A percentile compares a stretch with the other conserved stretches of the same genome.
phyloP scores from a whole-genome alignment of 306 rosid genomes.

The Prinsepia uniflora region DNA sequence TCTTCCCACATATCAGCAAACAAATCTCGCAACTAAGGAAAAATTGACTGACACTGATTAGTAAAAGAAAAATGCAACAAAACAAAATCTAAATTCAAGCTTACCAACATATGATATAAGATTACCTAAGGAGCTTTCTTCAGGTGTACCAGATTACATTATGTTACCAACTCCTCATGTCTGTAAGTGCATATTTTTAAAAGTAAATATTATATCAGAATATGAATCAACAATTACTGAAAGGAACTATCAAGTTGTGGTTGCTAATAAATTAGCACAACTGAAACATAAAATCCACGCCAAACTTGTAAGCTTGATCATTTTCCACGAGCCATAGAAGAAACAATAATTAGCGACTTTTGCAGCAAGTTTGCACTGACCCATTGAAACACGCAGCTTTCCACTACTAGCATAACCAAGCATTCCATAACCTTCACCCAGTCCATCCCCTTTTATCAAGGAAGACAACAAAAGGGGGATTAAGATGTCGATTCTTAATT shows the following conservation, averaged over 20 bases:
- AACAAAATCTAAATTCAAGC: neutral
- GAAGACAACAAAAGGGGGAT: slow-evolving; percentile 22
- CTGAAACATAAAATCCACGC: neutral
- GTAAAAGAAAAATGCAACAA: neutral
- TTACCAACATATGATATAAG: slow-evolving; percentile 1
- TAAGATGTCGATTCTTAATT: no score
- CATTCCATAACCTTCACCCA: slow-evolving; percentile 98
- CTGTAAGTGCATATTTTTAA: slow-evolving; percentile 78
- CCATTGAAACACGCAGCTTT: slow-evolving; percentile 84
- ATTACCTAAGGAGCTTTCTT: slow-evolving; percentile 92
- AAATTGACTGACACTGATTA: neutral
- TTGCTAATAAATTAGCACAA: neutral
- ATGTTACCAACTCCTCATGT: slow-evolving; percentile 89
- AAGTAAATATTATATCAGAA: slow-evolving; percentile 22
- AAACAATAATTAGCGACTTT: slow-evolving; percentile 47
- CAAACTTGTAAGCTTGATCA: no score
- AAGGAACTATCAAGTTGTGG: slow-evolving; percentile 6
- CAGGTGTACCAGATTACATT: slow-evolving; percentile 92
- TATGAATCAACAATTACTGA: neutral
- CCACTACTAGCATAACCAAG: slow-evolving; percentile 99
- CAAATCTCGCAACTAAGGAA: neutral
- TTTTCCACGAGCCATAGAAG: no score
- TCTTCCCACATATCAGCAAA: no score
- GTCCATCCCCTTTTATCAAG: slow-evolving; percentile 70
- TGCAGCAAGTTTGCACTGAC: slow-evolving; percentile 84